These are phyloP conservation scores for Casaregolazyma lundiana DNA, from an alignment of 1,139 yeast species.

Conservation along the genomic window DNA sequence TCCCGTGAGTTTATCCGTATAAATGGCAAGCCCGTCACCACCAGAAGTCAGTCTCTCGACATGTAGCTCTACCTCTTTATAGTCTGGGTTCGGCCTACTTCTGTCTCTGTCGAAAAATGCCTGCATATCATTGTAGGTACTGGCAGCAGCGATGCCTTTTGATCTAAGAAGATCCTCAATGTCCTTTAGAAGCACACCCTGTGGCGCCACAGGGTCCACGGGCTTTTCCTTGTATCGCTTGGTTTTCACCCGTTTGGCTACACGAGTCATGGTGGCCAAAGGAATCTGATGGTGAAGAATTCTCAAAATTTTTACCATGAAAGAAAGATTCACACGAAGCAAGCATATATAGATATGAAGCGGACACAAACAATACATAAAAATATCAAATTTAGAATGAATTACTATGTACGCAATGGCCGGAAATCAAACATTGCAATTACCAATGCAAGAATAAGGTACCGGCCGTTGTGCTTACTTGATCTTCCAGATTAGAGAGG, in stretches of 20 bases:
- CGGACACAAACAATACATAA: neutral
- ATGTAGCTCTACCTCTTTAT: constrained; percentile 45
- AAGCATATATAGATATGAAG: no score
- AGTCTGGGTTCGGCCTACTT: constrained; percentile 50
- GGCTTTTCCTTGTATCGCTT: constrained; percentile 56
- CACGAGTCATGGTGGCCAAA: constrained; percentile 2
- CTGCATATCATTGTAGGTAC: constrained; percentile 59
- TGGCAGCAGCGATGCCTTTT: constrained; percentile 42
- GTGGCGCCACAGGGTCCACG: constrained; percentile 72
- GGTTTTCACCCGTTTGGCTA: constrained; percentile 32
- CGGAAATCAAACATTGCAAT: neutral
- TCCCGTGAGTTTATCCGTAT: constrained; percentile 20
- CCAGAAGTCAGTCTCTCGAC: constrained; percentile 60
- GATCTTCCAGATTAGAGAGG: constrained; percentile 27
- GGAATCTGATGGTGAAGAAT: neutral
- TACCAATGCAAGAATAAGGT: neutral
- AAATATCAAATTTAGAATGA: neutral
- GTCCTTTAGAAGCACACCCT: constrained; percentile 75
- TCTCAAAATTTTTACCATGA: constrained; percentile 1
- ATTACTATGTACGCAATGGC: neutral
- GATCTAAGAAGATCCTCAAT: constrained; percentile 54
- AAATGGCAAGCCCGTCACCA: constrained; percentile 48
- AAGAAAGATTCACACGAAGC: neutral
- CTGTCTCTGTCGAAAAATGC: constrained; percentile 58
- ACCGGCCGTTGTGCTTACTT: constrained; percentile 6